phyloP scores from a whole-genome alignment of 495 filamentous ascomycete species.

The Immersiella caudata region DNA sequence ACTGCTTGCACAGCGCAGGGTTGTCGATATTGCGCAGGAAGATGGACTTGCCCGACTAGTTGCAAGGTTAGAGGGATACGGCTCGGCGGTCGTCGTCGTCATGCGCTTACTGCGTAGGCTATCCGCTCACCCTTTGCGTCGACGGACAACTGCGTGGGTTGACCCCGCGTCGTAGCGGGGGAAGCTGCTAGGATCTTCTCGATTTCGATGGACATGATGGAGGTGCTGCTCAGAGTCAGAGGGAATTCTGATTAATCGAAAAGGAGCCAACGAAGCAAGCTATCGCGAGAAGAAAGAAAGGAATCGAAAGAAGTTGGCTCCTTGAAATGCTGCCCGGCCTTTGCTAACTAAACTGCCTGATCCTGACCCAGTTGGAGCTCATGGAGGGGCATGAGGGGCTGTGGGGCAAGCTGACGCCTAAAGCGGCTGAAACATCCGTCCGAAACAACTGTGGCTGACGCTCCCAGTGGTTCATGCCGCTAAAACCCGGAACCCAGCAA shows the following conservation, averaged over 20 bases:
- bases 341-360: neutral
- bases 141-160: conserved; percentile 85
- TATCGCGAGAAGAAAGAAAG: neutral
- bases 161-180: conserved; percentile 82
- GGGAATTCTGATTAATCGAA: neutral
- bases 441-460: conserved; percentile 32
- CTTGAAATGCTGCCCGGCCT: neutral
- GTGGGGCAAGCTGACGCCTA: conserved; percentile 35
- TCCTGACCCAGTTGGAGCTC: conserved; percentile 11
- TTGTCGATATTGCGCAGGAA: conserved; percentile 92
- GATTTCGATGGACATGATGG: conserved; percentile 54
- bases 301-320: neutral
- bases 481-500: neutral
- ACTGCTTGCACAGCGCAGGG: conserved; percentile 79
- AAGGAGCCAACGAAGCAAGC: neutral
- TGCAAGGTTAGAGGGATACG: neutral
- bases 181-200: conserved; percentile 59
- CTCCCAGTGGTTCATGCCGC: conserved; percentile 1
- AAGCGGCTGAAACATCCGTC: conserved; percentile 29
- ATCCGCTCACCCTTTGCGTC: conserved; percentile 92
- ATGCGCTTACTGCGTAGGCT: conserved; percentile 78
- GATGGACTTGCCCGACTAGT: conserved; percentile 90
- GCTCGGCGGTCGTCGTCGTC: neutral
- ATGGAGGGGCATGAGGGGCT: conserved; percentile 30
- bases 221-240: neutral